These are phyloP conservation scores for Diversispora epigaea DNA, from an alignment of 192 early-diverging fungal species.

Conservation along the genomic window DNA sequence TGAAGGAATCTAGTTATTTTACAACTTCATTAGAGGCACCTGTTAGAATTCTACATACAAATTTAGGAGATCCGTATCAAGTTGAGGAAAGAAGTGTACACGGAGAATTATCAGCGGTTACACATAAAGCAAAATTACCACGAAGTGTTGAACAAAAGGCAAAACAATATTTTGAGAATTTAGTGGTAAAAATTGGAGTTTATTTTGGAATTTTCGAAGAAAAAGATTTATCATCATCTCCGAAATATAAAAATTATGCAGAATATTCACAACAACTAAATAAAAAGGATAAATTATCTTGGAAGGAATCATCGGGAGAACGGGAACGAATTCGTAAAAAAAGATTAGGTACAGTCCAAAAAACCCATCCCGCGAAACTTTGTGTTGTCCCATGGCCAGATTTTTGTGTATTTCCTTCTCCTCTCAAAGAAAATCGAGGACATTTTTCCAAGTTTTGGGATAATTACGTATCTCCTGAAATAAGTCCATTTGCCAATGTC, in stretches of 20 bases:
- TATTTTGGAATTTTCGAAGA: too few species aligned
- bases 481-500: too few species aligned
- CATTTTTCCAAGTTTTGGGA: too few species aligned
- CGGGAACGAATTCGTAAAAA: background rate
- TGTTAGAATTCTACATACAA: background rate
- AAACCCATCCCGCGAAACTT: constrained; percentile 14
- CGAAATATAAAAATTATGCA: background rate
- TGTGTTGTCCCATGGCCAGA: constrained; percentile 15
- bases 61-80: background rate
- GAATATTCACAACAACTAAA: background rate
- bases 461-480: too few species aligned
- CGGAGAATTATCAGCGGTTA: background rate
- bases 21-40: constrained; percentile 10
- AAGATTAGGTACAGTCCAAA: background rate
- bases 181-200: background rate
- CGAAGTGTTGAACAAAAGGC: background rate
- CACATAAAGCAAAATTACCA: background rate
- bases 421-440: too few species aligned
- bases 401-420: constrained; percentile 8
- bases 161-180: background rate
- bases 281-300: background rate
- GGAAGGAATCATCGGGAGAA: background rate
- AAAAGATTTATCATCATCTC: background rate
- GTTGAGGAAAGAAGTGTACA: background rate
- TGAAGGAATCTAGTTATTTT: constrained; percentile 19